Conservation (phyloP, 371 early-diverging fungal genomes). For the Mortierella polycephala region DNA sequence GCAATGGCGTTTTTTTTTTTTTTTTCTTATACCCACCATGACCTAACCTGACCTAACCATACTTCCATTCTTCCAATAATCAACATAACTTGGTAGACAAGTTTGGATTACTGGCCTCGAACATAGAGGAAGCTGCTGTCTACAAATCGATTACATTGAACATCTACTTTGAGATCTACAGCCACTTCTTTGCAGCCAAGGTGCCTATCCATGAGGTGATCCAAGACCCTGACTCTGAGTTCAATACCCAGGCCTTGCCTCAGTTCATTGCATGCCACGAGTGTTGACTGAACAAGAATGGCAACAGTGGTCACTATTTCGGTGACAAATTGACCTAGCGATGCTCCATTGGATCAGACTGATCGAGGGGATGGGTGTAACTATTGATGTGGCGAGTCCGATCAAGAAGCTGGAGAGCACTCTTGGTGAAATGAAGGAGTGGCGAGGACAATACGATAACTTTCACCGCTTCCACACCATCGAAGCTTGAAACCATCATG, state of each 20-base stretch:
- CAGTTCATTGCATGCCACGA: conserved; percentile 27
- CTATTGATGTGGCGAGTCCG: conserved; percentile 20
- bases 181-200: conserved; percentile 11
- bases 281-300: conserved; percentile 37
- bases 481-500: conserved; percentile 3
- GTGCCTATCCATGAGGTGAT: conserved; percentile 21
- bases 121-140: conserved; percentile 18
- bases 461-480: conserved; percentile 23
- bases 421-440: conserved; percentile 11
- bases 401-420: conserved; percentile 17
- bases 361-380: conserved; percentile 12
- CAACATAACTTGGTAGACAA: conserved; percentile 51
- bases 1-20: neutral
- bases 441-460: conserved; percentile 34
- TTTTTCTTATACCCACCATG: neutral
- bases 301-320: conserved; percentile 48
- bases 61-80: too few relatives aligned
- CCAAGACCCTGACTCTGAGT: conserved; percentile 15
- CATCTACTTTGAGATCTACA: conserved; percentile 32
- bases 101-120: conserved; percentile 27
- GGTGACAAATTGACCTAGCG: conserved; percentile 18
- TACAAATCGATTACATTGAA: conserved; percentile 36
- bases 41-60: neutral
- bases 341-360: conserved; percentile 33
- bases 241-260: conserved; percentile 22